Percentiles rank a stretch among this genome's conserved stretches.
Conservation (phyloP, 2,329 filamentous ascomycete genomes). For the Keithomyces neogunnii region DNA sequence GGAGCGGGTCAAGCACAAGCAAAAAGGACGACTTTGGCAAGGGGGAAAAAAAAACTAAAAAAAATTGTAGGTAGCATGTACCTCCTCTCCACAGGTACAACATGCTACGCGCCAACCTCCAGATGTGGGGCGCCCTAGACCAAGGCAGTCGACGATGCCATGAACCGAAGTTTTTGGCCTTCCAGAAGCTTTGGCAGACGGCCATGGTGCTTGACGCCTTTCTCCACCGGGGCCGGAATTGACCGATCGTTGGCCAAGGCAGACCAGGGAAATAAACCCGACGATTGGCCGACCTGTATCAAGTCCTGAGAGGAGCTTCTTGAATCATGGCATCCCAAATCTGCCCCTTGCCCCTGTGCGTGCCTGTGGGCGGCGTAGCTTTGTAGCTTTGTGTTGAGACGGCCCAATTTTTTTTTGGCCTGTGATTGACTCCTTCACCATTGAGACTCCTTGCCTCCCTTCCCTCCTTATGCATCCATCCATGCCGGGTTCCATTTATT, state of each 20-base stretch:
- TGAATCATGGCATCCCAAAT: slow-evolving; percentile 2
- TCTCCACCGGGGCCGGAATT: slow-evolving; percentile 18
- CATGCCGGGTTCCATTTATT: no score
- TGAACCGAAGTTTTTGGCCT: slow-evolving; percentile 16
- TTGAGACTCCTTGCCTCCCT: not conserved
- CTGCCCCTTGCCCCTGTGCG: slow-evolving; percentile 1
- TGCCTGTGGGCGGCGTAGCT: not conserved
- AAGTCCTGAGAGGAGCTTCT: not conserved
- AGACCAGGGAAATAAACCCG: slow-evolving; percentile 10
- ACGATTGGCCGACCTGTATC: slow-evolving; percentile 15
- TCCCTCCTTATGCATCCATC: no score
- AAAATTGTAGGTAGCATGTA: slow-evolving; percentile 8
- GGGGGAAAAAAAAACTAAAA: not conserved
- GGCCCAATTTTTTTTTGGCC: not conserved
- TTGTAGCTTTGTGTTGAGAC: no score
- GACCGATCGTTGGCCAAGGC: slow-evolving; percentile 9
- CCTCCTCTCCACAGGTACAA: slow-evolving; percentile 22
- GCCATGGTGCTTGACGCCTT: slow-evolving; percentile 11
- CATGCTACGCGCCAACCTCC: not conserved
- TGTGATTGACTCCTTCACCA: not conserved
- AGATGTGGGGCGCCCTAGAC: not conserved
- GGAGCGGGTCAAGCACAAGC: slow-evolving; percentile 11
- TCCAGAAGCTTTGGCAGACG: slow-evolving; percentile 19
- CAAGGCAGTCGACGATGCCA: slow-evolving; percentile 13
- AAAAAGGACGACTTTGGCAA: not conserved